Evolutionary conservation across 1,139 yeast species (phyloP).

Genomic region (Pichia sp.): DNA sequence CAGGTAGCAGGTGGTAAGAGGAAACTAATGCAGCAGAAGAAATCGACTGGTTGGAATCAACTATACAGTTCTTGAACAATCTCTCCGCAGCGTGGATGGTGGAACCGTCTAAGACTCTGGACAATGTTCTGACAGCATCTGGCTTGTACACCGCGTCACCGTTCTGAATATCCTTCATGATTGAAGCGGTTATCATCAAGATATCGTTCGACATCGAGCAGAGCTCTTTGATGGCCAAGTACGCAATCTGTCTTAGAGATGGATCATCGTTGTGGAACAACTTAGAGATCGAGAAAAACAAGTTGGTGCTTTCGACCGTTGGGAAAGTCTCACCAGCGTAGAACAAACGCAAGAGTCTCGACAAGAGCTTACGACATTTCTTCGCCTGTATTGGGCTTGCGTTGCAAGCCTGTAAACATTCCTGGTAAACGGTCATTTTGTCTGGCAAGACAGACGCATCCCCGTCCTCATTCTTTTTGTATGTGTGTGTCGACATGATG

Average conservation of each 20-base stretch:
- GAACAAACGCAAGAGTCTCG: conserved; percentile 65
- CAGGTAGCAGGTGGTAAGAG: conserved; percentile 83
- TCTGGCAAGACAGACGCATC: conserved; percentile 70
- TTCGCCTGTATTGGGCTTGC: conserved; percentile 86
- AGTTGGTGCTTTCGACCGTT: conserved; percentile 81
- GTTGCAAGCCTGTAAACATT: conserved; percentile 89
- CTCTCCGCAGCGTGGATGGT: conserved; percentile 95
- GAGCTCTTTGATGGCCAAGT: conserved; percentile 88
- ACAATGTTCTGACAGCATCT: conserved; percentile 87
- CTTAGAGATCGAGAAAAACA: conserved; percentile 91
- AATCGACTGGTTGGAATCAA: conserved; percentile 81
- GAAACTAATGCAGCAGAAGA: conserved; percentile 91
- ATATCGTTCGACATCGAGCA: conserved; percentile 83
- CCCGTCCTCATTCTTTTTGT: conserved; percentile 78
- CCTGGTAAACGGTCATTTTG: conserved; percentile 96
- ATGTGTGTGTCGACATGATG: conserved; percentile 70
- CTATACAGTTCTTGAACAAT: conserved; percentile 86
- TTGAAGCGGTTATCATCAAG: conserved; percentile 94
- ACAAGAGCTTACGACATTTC: conserved; percentile 74
- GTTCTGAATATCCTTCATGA: conserved; percentile 95
- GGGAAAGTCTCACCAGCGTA: conserved; percentile 88
- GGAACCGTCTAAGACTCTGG: conserved; percentile 84
- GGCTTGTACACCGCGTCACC: conserved; percentile 86
- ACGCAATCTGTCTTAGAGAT: conserved; percentile 88
- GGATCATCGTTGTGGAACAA: conserved; percentile 91